Evolutionary conservation across 768 basidiomycete species (phyloP), one percentile per base, ranked within the genome.

Genomic region (Lyophyllum atratum): DNA sequence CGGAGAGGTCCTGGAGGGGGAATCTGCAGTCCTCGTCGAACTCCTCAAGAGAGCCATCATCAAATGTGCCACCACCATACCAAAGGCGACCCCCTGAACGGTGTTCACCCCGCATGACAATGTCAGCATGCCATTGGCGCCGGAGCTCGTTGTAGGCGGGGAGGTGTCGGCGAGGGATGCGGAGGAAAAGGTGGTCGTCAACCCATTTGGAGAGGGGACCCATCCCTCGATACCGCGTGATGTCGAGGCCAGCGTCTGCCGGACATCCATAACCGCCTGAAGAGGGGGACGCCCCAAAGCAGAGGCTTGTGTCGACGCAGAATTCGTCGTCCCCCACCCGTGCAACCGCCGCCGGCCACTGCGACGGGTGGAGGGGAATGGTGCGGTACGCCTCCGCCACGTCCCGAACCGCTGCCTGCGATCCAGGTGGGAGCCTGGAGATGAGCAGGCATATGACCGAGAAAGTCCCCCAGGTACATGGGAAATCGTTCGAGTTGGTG

Each of bases 381-480:
- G 58, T 62, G 0, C 58, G 50, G 29, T 59, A 54, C 0, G 59
- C 61, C 28, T 60, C 61, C 12, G 53, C 54, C 4, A 62, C 50
- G 28, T 63, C 59, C 22, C 55, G 21, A 3, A 53, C 43, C 8
- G 54, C 44, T 3, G 52, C 61, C 44, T 58, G 55, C 2, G 55
- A 54, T 3, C 52, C 55, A 2, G 59, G 49, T 33, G 59, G 59
- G 1, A 63, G 48, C 3, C 21, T 19, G 8, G 12, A 49, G 4
- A 56, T 56, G 17, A 53, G 29, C 17, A 25, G 22, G 14, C 28
- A 56, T n/a, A 63, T 47, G 4, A 40, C 33, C 4, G 29, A 19
- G 39, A 62, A 62, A 22, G 52, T 62, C 1, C 60, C 72, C 72
- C 72, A 76, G 0, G 70, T 72, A 48, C 66, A 69, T 0, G 75